Percentiles rank a stretch among this genome's conserved stretches.
Conservation (phyloP, 345 rosid genomes). For the Hypericum androsaemum region DNA sequence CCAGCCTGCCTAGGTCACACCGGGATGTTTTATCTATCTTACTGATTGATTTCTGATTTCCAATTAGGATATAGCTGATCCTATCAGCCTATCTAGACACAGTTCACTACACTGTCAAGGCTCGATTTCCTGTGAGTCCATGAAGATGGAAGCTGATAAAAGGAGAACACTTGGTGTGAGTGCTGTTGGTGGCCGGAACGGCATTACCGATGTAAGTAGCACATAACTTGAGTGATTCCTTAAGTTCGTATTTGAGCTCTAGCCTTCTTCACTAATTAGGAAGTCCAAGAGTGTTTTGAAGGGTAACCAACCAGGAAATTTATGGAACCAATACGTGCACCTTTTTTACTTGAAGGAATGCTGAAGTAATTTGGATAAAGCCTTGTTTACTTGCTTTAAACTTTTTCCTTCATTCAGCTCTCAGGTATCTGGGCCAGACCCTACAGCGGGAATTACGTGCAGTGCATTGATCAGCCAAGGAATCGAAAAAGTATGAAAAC, state of each 20-base stretch:
- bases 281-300: too few species aligned
- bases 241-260: too few species aligned
- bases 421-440: constrained; percentile 85
- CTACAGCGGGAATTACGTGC: constrained; percentile 64
- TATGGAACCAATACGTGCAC: too few species aligned
- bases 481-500: constrained; percentile 51
- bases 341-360: too few species aligned
- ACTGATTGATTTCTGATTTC: background rate
- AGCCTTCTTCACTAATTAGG: too few species aligned
- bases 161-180: constrained; percentile 37
- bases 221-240: too few species aligned
- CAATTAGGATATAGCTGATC: constrained; percentile 33
- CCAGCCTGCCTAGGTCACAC: background rate
- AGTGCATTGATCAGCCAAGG: constrained; percentile 50
- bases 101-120: constrained; percentile 15
- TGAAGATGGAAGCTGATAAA: constrained; percentile 32
- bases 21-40: background rate
- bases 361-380: too few species aligned
- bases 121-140: constrained; percentile 26
- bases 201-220: constrained; percentile 42
- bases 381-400: background rate
- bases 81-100: constrained; percentile 27
- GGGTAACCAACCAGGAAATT: too few species aligned
- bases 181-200: constrained; percentile 17
- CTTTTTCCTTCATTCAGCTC: constrained; percentile 36